Percentiles rank a stretch among this genome's conserved stretches.
Evolutionary conservation across 441 rosid genomes (phyloP).

Genomic region (Brassica hybrid): DNA sequence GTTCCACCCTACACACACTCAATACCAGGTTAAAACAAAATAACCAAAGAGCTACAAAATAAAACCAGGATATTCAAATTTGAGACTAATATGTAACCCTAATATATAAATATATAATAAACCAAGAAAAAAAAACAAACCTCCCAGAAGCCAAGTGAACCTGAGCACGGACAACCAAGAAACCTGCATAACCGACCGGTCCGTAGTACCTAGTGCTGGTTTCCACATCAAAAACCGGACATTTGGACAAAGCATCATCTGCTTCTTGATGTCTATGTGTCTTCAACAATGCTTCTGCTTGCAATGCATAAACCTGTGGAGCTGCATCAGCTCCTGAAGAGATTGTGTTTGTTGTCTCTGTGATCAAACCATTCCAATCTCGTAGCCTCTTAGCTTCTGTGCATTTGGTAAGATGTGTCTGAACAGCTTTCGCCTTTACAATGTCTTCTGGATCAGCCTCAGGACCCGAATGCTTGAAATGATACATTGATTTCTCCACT

Average conservation of each 20-base stretch:
- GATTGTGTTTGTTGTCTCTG: constrained; percentile 62
- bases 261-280: constrained; percentile 85
- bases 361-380: constrained; percentile 77
- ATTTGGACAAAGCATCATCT: constrained; percentile 53
- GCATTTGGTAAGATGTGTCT: constrained; percentile 61
- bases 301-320: constrained; percentile 81
- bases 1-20: not conserved
- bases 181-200: constrained; percentile 69
- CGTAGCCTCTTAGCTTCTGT: constrained; percentile 65
- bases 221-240: constrained; percentile 68
- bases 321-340: constrained; percentile 86
- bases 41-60: not conserved
- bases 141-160: constrained; percentile 86
- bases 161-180: constrained; percentile 80
- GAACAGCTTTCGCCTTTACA: constrained; percentile 64
- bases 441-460: constrained; percentile 79
- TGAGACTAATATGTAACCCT: not conserved
- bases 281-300: constrained; percentile 88
- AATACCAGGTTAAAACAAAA: not conserved
- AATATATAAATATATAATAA: not conserved
- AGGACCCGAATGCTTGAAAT: constrained; percentile 80
- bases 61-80: not conserved
- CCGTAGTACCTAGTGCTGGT: constrained; percentile 75
- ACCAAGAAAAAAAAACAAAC: constrained; percentile 47
- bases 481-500: constrained; percentile 78